Base-by-base conservation (phyloP, 768 basidiomycete genomes). In the Xerocomellus intermedius region DNA sequence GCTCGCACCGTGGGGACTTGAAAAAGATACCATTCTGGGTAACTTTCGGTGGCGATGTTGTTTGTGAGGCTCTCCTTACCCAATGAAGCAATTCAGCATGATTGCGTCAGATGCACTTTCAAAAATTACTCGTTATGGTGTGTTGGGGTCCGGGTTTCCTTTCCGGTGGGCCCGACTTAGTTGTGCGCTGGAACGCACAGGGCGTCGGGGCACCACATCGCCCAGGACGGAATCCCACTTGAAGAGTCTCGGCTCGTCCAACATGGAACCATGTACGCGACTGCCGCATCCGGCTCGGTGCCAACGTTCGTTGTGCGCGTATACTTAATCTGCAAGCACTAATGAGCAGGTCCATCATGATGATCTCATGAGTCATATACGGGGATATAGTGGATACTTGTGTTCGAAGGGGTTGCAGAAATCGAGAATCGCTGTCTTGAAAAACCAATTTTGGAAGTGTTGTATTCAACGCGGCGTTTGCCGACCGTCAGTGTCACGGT, bases 1-100 rank as follows among this genome's bases (percentile, higher is more conserved):
- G 6, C 36, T 22, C 5, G 17, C 14, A 44, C 26, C 44, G 43
- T 60, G 52, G 37, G 52, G 22, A 48, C 36, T 24, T 21, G 1
- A 4, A 30, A 50, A 57, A 59, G 35, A 48, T 70, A 42, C 69
- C 69, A 43, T 7, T 42, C 38, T 61, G 26, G 59, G 69, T 44
- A 72, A 69, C 38, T 63, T 39, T 46, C 0, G 19, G 58, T 61
- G 64, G 70, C 64, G 41, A 50, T 65, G 65, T 59, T 5, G 24
- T 47, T 2, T 22, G 58, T 55, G 41, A 36, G 57, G 19, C 19
- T 35, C 0, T 22, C 17, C 10, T 43, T 44, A 41, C 70, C 58
- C 7, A 22, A 68, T 58, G 10, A 54, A 60, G 69, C n/a, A 62
- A 67, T 47, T 41, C 3, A 4, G 5, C 38, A 28, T 16, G 61